Conservation (phyloP, 1,139 yeast species). For the Yarrowia galli region DNA sequence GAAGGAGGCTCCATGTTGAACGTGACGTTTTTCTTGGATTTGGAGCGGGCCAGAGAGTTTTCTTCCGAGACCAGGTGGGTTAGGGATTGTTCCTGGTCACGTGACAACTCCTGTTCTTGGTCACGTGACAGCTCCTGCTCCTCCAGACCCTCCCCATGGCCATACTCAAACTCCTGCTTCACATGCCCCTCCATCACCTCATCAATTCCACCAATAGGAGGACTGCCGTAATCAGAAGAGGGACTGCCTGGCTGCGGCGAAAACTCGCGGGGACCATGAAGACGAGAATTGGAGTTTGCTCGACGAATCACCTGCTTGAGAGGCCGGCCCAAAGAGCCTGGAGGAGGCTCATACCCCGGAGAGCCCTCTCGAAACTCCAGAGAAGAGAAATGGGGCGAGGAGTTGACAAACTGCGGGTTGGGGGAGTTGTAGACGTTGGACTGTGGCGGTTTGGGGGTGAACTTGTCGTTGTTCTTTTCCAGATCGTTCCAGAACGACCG, state of each 20-base stretch:
- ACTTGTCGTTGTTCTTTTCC: slow-evolving; percentile 44
- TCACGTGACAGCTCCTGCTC: not conserved
- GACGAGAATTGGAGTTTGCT: slow-evolving; percentile 18
- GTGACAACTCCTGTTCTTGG: not conserved
- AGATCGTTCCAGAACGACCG: slow-evolving; percentile 48
- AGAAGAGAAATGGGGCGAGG: slow-evolving; percentile 33
- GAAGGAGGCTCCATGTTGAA: slow-evolving; percentile 38
- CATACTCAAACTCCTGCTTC: slow-evolving; percentile 11
- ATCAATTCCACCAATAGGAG: slow-evolving; percentile 16
- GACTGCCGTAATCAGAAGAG: slow-evolving; percentile 23
- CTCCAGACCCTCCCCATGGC: no score
- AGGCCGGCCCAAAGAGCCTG: slow-evolving; percentile 26
- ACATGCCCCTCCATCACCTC: slow-evolving; percentile 1
- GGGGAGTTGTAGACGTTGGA: slow-evolving; percentile 38
- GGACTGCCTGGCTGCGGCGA: slow-evolving; percentile 34
- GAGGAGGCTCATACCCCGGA: slow-evolving; percentile 35
- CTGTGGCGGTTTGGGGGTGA: slow-evolving; percentile 39
- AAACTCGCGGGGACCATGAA: slow-evolving; percentile 34
- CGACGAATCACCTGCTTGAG: slow-evolving; percentile 27
- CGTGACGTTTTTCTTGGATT: slow-evolving; percentile 35
- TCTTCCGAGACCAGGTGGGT: slow-evolving; percentile 16
- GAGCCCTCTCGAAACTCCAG: slow-evolving; percentile 31
- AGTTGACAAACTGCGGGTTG: slow-evolving; percentile 38
- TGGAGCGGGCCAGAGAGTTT: slow-evolving; percentile 19
- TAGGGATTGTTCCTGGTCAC: no score